phyloP scores from a whole-genome alignment of 345 rosid genomes.

The Eucalyptus sp. region DNA sequence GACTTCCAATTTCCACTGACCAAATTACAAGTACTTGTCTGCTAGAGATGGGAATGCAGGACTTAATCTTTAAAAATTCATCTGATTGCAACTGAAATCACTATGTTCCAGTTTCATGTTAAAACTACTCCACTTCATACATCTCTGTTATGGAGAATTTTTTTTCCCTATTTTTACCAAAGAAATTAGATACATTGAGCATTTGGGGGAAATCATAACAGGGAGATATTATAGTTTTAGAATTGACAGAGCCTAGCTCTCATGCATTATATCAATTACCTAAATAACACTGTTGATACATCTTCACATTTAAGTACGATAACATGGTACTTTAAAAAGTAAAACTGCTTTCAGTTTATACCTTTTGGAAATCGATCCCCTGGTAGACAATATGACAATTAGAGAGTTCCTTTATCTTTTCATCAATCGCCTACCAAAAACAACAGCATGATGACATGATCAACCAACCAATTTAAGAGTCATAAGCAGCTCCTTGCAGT shows the following conservation, averaged over 20 bases:
- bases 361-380: slow-evolving; percentile 81
- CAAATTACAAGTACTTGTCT: neutral
- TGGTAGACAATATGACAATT: slow-evolving; percentile 74
- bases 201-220: neutral
- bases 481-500: neutral
- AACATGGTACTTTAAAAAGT: neutral
- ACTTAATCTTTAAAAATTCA: neutral
- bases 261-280: neutral
- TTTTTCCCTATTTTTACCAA: neutral
- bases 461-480: neutral
- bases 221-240: neutral
- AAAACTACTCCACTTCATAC: neutral
- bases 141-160: neutral
- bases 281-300: neutral
- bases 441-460: neutral
- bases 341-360: slow-evolving; percentile 4
- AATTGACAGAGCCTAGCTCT: neutral
- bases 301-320: neutral
- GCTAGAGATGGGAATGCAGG: neutral
- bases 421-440: slow-evolving; percentile 76
- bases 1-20: neutral
- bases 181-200: neutral
- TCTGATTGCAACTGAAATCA: neutral
- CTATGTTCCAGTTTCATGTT: neutral
- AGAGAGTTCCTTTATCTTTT: slow-evolving; percentile 90